Evolutionary conservation across 768 basidiomycete species (phyloP).

Genomic region (Leccinum uliginosum): DNA sequence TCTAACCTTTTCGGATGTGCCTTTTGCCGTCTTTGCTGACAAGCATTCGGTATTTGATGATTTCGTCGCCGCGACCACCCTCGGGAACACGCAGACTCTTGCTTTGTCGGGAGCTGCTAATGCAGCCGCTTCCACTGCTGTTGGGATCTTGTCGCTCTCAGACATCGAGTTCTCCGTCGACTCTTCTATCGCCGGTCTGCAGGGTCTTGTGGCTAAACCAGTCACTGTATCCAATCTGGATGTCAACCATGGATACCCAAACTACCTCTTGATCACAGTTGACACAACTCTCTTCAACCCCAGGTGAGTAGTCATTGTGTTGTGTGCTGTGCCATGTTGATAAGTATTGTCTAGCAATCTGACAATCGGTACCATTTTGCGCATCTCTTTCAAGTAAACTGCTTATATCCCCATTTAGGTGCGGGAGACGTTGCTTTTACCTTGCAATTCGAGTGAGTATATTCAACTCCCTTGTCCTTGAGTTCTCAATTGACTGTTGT

Average conservation of each 20-base stretch:
- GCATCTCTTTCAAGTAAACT: not conserved
- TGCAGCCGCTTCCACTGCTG: constrained; percentile 58
- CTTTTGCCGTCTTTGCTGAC: constrained; percentile 51
- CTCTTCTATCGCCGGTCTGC: constrained; percentile 56
- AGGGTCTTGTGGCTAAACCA: constrained; percentile 58
- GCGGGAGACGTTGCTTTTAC: constrained; percentile 62
- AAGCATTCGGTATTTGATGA: constrained; percentile 50
- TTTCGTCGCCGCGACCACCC: constrained; percentile 61
- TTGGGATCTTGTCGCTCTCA: constrained; percentile 55
- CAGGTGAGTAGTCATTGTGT: constrained; percentile 35
- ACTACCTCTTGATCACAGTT: constrained; percentile 66
- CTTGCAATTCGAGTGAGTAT: constrained; percentile 50
- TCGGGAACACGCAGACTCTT: constrained; percentile 41
- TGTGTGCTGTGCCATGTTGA: not conserved
- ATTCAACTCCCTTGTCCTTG: not conserved
- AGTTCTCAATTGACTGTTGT: not conserved
- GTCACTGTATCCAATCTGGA: constrained; percentile 55
- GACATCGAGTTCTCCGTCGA: constrained; percentile 57
- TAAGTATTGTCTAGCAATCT: constrained; percentile 27
- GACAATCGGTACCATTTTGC: constrained; percentile 29
- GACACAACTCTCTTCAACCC: constrained; percentile 61
- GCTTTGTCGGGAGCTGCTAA: constrained; percentile 51
- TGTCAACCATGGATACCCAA: constrained; percentile 61
- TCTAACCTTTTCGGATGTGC: constrained; percentile 53
- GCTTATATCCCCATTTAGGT: constrained; percentile 44